Percentiles rank a stretch among this genome's conserved stretches.
Evolutionary conservation across 345 rosid species (phyloP).

Genomic region (Eucalyptus sp.): DNA sequence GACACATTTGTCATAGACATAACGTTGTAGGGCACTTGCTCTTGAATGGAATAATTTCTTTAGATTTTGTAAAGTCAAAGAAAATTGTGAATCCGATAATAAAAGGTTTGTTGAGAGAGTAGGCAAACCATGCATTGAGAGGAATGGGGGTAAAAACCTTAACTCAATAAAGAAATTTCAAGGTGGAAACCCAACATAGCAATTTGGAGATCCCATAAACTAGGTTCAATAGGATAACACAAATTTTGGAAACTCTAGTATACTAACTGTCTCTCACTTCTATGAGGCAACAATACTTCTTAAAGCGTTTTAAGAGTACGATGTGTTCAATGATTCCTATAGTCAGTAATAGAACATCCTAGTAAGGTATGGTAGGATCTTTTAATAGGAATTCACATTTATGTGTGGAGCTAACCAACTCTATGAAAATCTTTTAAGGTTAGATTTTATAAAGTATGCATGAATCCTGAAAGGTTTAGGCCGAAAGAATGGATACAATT

Average conservation of each 20-base stretch:
- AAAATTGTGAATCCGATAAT: too few species aligned
- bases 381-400: not conserved
- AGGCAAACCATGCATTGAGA: too few species aligned
- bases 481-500: not conserved
- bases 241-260: not conserved
- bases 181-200: not conserved
- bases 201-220: not conserved
- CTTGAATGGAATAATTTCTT: not conserved
- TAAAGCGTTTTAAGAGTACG: too few species aligned
- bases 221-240: not conserved
- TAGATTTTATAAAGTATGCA: too few species aligned
- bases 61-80: not conserved
- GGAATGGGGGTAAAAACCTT: not conserved
- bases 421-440: not conserved
- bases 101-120: not conserved
- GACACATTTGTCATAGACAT: not conserved
- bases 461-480: not conserved
- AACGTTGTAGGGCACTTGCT: not conserved
- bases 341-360: too few species aligned
- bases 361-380: not conserved
- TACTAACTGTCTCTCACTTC: not conserved
- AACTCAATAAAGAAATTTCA: not conserved
- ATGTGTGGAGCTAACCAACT: not conserved
- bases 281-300: not conserved
- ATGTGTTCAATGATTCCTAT: too few species aligned